These are phyloP conservation scores for Pinus taeda DNA, from an alignment of 75 land plant genomes.

Conservation along the genomic window DNA sequence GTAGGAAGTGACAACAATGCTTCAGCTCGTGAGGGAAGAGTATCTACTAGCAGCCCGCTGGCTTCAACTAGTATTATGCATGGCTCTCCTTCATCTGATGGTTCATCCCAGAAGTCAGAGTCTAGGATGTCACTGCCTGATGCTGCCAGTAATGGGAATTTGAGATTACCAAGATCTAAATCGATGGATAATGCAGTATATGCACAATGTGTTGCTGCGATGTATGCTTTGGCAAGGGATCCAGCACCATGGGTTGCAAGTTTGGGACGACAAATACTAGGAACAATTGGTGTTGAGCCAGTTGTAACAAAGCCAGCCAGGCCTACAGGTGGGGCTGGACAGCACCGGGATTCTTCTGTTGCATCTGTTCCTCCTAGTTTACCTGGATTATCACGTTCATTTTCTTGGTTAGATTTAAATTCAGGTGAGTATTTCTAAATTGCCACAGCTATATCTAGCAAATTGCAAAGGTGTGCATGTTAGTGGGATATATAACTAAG, in stretches of 20 bases:
- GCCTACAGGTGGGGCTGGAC: conserved; percentile 25
- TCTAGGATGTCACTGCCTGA: conserved; percentile 45
- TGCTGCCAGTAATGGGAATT: conserved; percentile 61
- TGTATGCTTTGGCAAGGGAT: conserved; percentile 77
- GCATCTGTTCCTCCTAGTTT: conserved; percentile 37
- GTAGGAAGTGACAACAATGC: conserved; percentile 39
- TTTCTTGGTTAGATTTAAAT: conserved; percentile 90
- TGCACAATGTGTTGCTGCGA: conserved; percentile 66
- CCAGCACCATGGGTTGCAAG: conserved; percentile 81
- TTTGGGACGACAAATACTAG: conserved; percentile 63
- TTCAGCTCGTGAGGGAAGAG: conserved; percentile 49
- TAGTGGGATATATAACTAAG: not conserved
- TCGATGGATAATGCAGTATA: conserved; percentile 72
- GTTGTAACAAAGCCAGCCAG: conserved; percentile 50
- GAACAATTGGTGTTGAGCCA: conserved; percentile 88
- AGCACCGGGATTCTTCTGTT: conserved; percentile 49
- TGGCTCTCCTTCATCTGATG: conserved; percentile 83
- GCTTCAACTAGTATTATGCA: conserved; percentile 55
- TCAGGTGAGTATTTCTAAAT: conserved; percentile 34
- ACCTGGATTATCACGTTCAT: conserved; percentile 73
- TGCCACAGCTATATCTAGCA: not conserved
- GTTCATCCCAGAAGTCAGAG: conserved; percentile 71
- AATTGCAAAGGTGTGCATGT: not conserved
- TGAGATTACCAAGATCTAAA: conserved; percentile 41
- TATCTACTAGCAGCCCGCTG: conserved; percentile 57